Evolutionary conservation across 805 yeast species (phyloP).

Genomic region (Wickerhamiella kurtzmanii): DNA sequence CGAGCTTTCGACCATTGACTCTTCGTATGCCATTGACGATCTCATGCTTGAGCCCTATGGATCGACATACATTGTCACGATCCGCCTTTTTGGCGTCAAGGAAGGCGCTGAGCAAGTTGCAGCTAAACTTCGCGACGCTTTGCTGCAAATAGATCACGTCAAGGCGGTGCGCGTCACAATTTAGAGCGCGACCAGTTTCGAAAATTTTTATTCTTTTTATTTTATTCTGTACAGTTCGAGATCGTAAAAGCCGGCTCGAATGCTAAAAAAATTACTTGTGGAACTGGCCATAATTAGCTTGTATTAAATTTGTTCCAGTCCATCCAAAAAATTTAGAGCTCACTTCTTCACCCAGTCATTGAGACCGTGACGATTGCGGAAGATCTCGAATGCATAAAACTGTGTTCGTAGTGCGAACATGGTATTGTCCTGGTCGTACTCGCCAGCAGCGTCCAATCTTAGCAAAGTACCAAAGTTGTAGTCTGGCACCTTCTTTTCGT

Average conservation of each 20-base stretch:
- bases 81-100: slow-evolving; percentile 11
- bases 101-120: slow-evolving; percentile 14
- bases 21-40: slow-evolving; percentile 9
- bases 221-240: no score
- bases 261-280: no score
- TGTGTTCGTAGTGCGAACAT: slow-evolving; percentile 86
- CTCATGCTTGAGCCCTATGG: slow-evolving; percentile 19
- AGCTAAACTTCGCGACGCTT: slow-evolving; percentile 7
- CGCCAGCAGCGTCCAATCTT: slow-evolving; percentile 57
- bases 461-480: slow-evolving; percentile 90
- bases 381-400: slow-evolving; percentile 88
- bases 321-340: no score
- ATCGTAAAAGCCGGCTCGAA: no score
- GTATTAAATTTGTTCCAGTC: no score
- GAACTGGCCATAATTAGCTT: no score
- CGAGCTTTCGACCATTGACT: slow-evolving; percentile 7
- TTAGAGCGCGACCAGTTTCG: no score
- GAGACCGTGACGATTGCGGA: slow-evolving; percentile 77
- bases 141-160: slow-evolving; percentile 14
- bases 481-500: slow-evolving; percentile 72
- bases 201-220: no score
- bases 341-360: slow-evolving; percentile 69
- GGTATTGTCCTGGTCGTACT: slow-evolving; percentile 71
- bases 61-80: slow-evolving; percentile 17
- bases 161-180: background rate